Evolutionary conservation across 1,139 yeast species (phyloP), one percentile per base, ranked within the genome.

Genomic region (Wickerhamomyces sp.): DNA sequence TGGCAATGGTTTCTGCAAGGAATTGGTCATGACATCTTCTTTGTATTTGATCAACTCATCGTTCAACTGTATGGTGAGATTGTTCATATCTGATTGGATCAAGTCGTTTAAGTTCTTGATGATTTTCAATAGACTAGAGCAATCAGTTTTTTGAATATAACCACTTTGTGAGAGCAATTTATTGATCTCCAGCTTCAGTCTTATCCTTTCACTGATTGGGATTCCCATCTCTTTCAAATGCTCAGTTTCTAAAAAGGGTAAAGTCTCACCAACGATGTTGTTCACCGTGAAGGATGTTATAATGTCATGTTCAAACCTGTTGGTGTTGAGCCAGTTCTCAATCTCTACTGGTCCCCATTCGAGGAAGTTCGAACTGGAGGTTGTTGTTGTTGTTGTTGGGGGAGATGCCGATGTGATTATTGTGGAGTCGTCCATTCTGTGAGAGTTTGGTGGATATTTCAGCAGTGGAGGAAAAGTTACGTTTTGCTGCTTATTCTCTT

Each of bases 161-260:
- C 45, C 44, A 34, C 44, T 42, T 1, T 39, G 31, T 1, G 38
- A 26, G 10, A 78, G 58, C 40, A 79, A 59, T 33, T 70, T 76
- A 45, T 73, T 69, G 32, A 83, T 72, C 39, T 72, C 71, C 43
- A 67, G 68, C 56, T 80, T 79, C 32, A 83, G 62, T 34, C 59
- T 51, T 6, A 84, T 65, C 14, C 89, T 66, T 2, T 69, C 60
- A 14, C 66, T 62, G 39, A 79, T 54, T 8, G 51, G 49, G 1
- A 79, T 66, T 2, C 85, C 86, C 58, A 84, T 63, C 52, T 82
- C 89, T 52, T 71, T 69, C 42, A 84, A 69, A 59, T 84, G 87
- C 9, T 75, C 77, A 2, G 84, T 72, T 11, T 76, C 75, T 37
- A 84, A 61, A 50, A 74, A 79, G 1, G 85, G 81, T 40, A 84